Conservation (phyloP, 1,284 basidiomycete genomes). For the Fomitopsis betulina region DNA sequence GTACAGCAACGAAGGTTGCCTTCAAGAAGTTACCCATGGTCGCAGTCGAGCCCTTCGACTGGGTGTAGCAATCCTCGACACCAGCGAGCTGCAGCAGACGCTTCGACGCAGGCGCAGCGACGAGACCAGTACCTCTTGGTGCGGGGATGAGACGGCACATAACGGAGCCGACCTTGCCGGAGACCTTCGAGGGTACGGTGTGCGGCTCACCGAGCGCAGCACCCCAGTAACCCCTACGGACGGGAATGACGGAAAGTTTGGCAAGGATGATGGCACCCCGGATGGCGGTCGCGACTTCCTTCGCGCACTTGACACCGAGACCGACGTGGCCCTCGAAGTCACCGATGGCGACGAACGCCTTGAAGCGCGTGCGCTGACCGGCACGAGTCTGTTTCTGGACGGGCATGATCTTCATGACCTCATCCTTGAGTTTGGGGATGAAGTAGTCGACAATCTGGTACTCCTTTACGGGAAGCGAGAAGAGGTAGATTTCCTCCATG, state of each 20-base stretch:
- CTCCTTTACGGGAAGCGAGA: conserved; percentile 99
- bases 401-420: conserved; percentile 99
- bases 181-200: conserved; percentile 98
- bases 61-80: conserved; percentile 94
- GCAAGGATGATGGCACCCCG: conserved; percentile 98
- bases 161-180: conserved; percentile 98
- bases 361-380: conserved; percentile 99
- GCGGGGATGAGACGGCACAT: conserved; percentile 99
- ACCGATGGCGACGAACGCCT: conserved; percentile 99
- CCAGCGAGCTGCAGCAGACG: conserved; percentile 96
- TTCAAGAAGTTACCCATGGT: conserved; percentile 99
- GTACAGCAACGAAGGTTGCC: conserved; percentile 92
- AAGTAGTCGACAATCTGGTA: conserved; percentile 98
- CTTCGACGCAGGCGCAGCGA: conserved; percentile 97
- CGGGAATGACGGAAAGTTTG: conserved; percentile 93
- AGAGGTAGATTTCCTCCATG: conserved; percentile 99
- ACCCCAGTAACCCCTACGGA: conserved; percentile 99
- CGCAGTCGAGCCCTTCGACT: conserved; percentile 96
- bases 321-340: conserved; percentile 99
- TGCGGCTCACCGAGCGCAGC: conserved; percentile 97
- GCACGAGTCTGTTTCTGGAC: conserved; percentile 99
- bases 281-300: conserved; percentile 99
- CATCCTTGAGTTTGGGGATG: conserved; percentile 97
- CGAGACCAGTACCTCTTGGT: conserved; percentile 98
- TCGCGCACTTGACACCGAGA: conserved; percentile 99